These are phyloP conservation scores for Mollisiaceae sp. DNA, from an alignment of 2,329 filamentous ascomycete genomes.

Conservation along the genomic window DNA sequence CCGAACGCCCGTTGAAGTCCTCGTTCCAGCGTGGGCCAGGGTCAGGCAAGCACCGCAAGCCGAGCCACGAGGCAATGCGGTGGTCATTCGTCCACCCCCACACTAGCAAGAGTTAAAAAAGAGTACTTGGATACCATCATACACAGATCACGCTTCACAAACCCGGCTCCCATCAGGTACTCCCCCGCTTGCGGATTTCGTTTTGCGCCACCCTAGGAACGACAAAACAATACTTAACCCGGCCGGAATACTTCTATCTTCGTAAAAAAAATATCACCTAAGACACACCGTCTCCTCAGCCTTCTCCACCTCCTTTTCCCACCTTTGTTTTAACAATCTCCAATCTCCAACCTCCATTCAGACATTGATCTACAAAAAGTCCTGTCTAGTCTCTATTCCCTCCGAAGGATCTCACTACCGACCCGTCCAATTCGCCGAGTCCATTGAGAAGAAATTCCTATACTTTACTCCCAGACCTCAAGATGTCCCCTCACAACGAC, in stretches of 20 bases:
- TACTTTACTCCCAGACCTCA: constrained; percentile 19
- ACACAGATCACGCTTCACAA: constrained; percentile 4
- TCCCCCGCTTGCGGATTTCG: constrained; percentile 12
- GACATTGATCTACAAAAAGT: constrained; percentile 21
- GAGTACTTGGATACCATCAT: constrained; percentile 9
- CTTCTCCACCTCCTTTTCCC: constrained; percentile 15
- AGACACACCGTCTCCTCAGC: constrained; percentile 21
- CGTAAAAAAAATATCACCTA: constrained; percentile 11
- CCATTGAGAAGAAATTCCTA: background rate
- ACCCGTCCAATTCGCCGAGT: constrained; percentile 2
- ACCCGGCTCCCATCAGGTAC: background rate
- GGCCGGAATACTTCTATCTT: constrained; percentile 11
- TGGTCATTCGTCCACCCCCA: constrained; percentile 21
- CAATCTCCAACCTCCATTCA: constrained; percentile 15
- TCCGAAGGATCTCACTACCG: constrained; percentile 13
- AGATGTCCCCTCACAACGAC: constrained; percentile 55
- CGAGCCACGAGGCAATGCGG: constrained; percentile 31
- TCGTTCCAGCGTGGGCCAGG: constrained; percentile 1
- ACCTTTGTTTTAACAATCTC: constrained; percentile 16
- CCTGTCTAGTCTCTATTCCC: background rate
- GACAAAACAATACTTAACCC: constrained; percentile 33
- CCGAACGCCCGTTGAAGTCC: constrained; percentile 26
- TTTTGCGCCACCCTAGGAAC: constrained; percentile 35
- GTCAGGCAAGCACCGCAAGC: constrained; percentile 15
- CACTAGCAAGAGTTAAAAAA: background rate